Base-by-base conservation (phyloP, 163 green algal genomes). In the Chlamydomonas reinhardtii region DNA sequence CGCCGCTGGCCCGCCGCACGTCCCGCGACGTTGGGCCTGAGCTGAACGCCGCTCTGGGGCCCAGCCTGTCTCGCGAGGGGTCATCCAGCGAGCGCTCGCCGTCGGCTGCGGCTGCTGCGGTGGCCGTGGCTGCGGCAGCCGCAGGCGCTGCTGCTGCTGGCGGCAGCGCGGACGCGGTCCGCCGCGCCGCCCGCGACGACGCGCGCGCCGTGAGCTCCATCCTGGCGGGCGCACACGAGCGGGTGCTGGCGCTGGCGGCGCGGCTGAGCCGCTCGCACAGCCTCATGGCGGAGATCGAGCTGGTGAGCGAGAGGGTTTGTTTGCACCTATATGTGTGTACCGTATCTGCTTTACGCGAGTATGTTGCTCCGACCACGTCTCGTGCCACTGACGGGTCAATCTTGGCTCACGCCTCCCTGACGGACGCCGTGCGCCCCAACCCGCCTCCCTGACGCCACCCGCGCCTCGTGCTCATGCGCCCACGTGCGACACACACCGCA, bases 251-350 rank as follows among this genome's bases (percentile, higher is more conserved):
- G n/a, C 35, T 86, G 80, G 80, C 80, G n/a, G 69, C 80, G 0
- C 54, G 80, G 70, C 35, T 86, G 56, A 79, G 80, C 69, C 25
- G 35, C 48, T 78, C 66, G 19, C 80, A 86, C 27, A 86, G 79
- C 80, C 54, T 86, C 16, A 86, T 86, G 80, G 80, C 69, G 20
- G 70, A 86, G 69, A 48, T 86, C 17, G 80, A 86, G 70, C 48
- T 52, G 80, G 80, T 86, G 78, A 83, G 76, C 14, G 14, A 11
- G 16, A 8, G 39, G 39, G 39, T 48, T 5, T 48, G 39, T 8
- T 5, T 48, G 39, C 39, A 48, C 39, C 5, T 48, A 8, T 48
- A 8, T 48, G 8, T 8, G 39, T 48, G 39, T 48, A 48, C n/a
- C n/a, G n/a, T n/a, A n/a, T n/a, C n/a, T n/a, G n/a, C n/a, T n/a